Conservation (phyloP, 164 flowering plant species). For the Brasenia schreberi region DNA sequence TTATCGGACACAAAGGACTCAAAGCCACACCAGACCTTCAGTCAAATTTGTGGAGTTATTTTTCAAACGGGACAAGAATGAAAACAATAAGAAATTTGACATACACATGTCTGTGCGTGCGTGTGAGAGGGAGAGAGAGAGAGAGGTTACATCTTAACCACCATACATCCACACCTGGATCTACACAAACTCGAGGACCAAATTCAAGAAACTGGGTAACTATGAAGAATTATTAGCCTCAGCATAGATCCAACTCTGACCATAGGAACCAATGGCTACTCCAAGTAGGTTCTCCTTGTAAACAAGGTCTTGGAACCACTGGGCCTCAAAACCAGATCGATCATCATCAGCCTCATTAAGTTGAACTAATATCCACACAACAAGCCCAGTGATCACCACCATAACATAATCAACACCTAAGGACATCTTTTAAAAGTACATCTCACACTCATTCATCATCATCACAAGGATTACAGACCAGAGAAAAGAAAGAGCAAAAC, state of each 20-base stretch:
- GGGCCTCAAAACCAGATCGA: slow-evolving; percentile 8
- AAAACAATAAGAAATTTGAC: too few relatives aligned
- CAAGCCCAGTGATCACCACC: neutral
- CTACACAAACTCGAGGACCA: too few relatives aligned
- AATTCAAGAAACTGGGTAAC: too few relatives aligned
- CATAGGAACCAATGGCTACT: slow-evolving; percentile 4
- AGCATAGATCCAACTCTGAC: neutral
- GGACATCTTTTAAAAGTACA: neutral
- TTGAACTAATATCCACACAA: neutral
- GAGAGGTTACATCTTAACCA: too few relatives aligned
- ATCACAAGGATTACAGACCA: neutral
- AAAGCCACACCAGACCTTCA: too few relatives aligned
- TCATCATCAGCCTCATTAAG: slow-evolving; percentile 9
- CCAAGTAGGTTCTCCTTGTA: slow-evolving; percentile 29
- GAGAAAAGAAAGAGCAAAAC: neutral
- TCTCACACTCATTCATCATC: neutral
- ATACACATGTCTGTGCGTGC: too few relatives aligned
- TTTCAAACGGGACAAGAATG: too few relatives aligned
- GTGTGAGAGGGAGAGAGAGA: too few relatives aligned
- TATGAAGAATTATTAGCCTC: too few relatives aligned
- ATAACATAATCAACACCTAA: neutral
- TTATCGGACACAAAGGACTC: too few relatives aligned
- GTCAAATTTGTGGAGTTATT: too few relatives aligned
- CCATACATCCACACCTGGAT: too few relatives aligned
- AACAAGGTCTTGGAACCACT: slow-evolving; percentile 18